phyloP scores from a whole-genome alignment of 192 early-diverging fungal species.

The Umbelopsis vinacea region DNA sequence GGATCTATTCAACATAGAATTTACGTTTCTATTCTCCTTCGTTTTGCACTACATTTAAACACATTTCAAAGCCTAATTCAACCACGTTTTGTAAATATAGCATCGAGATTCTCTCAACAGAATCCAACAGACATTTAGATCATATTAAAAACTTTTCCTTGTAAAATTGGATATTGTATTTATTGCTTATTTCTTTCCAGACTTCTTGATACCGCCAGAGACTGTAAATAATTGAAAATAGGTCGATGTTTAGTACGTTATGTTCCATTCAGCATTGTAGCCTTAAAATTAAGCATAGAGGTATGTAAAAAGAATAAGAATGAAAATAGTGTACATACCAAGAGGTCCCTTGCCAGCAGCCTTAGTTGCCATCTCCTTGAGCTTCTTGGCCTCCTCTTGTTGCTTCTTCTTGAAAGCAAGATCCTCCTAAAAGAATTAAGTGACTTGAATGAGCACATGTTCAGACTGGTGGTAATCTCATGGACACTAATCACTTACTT shows the following conservation, averaged over 20 bases:
- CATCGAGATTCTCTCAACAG: neutral
- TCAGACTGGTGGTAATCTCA: neutral
- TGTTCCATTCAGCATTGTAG: no score
- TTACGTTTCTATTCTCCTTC: conserved; percentile 15
- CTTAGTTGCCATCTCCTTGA: conserved; percentile 75
- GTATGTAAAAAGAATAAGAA: no score
- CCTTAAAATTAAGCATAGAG: no score
- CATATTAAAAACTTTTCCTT: conserved; percentile 11
- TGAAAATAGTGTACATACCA: conserved; percentile 37
- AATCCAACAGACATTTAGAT: conserved; percentile 19
- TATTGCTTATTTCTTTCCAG: conserved; percentile 68
- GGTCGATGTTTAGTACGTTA: neutral
- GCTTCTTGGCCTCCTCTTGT: conserved; percentile 75
- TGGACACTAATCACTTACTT: conserved; percentile 37
- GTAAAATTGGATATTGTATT: neutral
- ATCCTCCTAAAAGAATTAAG: conserved; percentile 58
- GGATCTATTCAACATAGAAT: conserved; percentile 21
- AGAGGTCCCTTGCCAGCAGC: conserved; percentile 69
- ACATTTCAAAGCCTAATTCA: conserved; percentile 10
- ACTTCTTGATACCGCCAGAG: conserved; percentile 78
- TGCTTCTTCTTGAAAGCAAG: conserved; percentile 79
- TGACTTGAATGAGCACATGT: neutral
- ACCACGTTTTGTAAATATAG: conserved; percentile 19
- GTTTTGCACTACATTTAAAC: neutral
- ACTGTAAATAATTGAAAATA: conserved; percentile 35